Conservation (phyloP, 805 yeast species). For the Tanozyma kutaoensis region DNA sequence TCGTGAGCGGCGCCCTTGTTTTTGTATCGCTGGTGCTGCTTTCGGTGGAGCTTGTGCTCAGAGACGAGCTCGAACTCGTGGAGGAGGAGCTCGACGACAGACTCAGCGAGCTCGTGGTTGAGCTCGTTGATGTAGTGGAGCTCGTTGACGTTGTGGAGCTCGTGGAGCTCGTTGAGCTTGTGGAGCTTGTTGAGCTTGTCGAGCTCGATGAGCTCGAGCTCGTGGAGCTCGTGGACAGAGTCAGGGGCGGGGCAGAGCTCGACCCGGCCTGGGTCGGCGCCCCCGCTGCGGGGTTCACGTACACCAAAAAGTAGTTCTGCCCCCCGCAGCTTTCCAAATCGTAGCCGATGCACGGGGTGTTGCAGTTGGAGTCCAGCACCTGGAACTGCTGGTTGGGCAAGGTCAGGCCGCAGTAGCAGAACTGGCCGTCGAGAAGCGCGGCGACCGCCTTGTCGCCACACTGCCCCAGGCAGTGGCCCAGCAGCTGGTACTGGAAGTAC, state of each 20-base stretch:
- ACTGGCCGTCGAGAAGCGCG: conserved; percentile 31
- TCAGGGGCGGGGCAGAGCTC: conserved; percentile 2
- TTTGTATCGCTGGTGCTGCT: conserved; percentile 2
- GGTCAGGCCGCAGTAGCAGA: conserved; percentile 56
- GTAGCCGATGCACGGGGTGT: conserved; percentile 45
- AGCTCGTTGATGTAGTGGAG: background rate
- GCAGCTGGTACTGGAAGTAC: no score
- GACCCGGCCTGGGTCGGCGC: conserved; percentile 3
- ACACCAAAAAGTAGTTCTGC: conserved; percentile 29
- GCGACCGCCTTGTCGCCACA: conserved; percentile 9
- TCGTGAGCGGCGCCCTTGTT: conserved; percentile 8
- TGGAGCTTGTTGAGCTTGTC: conserved; percentile 4
- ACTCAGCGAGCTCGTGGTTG: background rate
- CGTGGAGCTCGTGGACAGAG: conserved; percentile 1
- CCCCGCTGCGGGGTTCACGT: conserved; percentile 17
- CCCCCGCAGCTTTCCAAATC: conserved; percentile 47
- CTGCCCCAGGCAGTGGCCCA: no score
- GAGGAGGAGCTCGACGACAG: conserved; percentile 1
- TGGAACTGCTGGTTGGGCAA: conserved; percentile 13
- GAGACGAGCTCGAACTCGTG: no score
- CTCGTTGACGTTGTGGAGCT: conserved; percentile 1
- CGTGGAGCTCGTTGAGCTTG: conserved; percentile 1
- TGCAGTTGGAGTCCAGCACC: conserved; percentile 7
- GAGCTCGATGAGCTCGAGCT: conserved; percentile 3
- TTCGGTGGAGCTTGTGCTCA: no score